Evolutionary conservation across 306 rosid genomes (phyloP), one percentile per base, ranked within the genome.

Genomic region (Quercus bicolor): DNA sequence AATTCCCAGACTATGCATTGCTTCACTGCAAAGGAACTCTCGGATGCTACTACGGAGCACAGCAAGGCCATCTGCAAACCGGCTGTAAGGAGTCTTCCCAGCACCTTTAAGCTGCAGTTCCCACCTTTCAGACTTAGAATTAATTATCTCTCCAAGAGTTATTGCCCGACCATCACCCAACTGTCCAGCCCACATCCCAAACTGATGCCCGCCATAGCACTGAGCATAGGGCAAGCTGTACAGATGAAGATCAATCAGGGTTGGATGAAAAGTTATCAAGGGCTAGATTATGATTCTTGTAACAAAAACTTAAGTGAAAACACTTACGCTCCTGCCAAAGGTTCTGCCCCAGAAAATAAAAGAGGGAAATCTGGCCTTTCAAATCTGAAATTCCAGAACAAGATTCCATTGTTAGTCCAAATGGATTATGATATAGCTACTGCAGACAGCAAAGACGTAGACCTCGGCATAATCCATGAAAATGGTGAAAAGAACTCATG

Each of bases 141-240:
- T 93, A 55, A 93, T 74, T 72, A 93, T 86, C 89, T 96, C 99
- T 68, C 98, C 99, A 5, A 96, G 89, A 0, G 99, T 91, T 72
- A 96, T 93, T 74, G 97, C 99, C 84, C 98, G 90, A 68, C 99
- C 99, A 89, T 95, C 99, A 78, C 99, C 99, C 87, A 95, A 85
- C 73, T 95, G 99, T 68, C 99, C 98, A 56, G 99, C 99, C 99
- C 99, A 95, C 97, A 86, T 95, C 19, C 99, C 99, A 33, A 95
- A 95, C 75, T 95, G 99, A 87, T 95, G 98, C 57, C 99, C 99
- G 5, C 99, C 99, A 78, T 95, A 93, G 89, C 99, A 95, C 75
- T 91, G 98, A 73, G 98, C 99, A 78, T 93, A 95, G 69, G 99
- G 94, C 77, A 91, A 79, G 82, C 99, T 95, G 85, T 75, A 70